Conservation (phyloP, 192 early-diverging fungal species). For the Backusella circina region DNA sequence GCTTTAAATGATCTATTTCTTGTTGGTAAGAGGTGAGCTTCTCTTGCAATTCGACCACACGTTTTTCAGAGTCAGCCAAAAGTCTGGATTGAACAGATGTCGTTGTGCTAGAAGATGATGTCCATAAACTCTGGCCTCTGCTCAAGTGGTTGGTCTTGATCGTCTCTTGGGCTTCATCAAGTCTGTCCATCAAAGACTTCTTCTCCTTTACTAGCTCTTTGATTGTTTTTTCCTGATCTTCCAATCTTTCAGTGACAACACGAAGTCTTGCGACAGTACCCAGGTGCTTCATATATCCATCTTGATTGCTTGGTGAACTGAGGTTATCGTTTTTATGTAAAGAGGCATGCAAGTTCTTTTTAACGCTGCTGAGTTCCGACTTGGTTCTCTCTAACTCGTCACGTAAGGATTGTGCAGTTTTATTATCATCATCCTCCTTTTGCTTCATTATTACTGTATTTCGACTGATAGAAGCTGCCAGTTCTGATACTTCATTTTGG, state of each 20-base stretch:
- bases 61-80: background rate
- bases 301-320: background rate
- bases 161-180: background rate
- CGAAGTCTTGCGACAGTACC: background rate
- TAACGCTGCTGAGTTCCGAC: background rate
- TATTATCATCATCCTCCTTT: background rate
- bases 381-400: background rate
- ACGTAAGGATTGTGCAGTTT: background rate
- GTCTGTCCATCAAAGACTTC: background rate
- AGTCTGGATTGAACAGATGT: background rate
- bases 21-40: background rate
- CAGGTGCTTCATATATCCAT: background rate
- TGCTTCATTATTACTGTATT: background rate
- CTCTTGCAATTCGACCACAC: background rate
- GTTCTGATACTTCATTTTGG: background rate
- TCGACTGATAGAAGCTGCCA: background rate
- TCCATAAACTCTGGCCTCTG: background rate
- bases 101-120: background rate
- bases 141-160: background rate
- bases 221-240: background rate
- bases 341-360: background rate
- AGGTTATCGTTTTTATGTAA: background rate
- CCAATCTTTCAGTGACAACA: background rate
- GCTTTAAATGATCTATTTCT: background rate
- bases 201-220: background rate